phyloP scores from a whole-genome alignment of 352 stramenopile species.

The Phytophthora constricta region DNA sequence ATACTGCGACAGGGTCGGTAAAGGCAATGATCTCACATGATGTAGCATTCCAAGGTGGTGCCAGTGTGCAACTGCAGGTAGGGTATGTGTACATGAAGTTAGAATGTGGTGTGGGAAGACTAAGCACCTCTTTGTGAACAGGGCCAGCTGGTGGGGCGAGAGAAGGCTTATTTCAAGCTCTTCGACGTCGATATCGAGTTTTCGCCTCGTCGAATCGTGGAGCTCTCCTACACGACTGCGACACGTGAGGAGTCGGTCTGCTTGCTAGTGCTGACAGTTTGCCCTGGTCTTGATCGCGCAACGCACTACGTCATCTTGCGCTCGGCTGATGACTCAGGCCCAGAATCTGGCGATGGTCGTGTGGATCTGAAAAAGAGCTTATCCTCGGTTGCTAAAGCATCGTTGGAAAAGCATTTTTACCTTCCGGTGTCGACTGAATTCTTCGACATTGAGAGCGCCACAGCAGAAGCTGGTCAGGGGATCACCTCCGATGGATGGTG shows the following conservation, averaged over 20 bases:
- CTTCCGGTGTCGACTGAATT: slow-evolving; percentile 34
- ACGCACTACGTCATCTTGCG: slow-evolving; percentile 50
- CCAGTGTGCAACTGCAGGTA: slow-evolving; percentile 43
- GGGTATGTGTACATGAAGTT: neutral
- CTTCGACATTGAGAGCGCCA: slow-evolving; percentile 27
- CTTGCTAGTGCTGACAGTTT: slow-evolving; percentile 49
- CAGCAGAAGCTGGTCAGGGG: slow-evolving; percentile 20
- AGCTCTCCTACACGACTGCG: slow-evolving; percentile 49
- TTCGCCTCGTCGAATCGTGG: slow-evolving; percentile 39
- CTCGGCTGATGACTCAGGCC: slow-evolving; percentile 31
- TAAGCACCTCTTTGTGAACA: slow-evolving; percentile 13
- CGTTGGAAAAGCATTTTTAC: slow-evolving; percentile 47
- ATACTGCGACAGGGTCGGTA: slow-evolving; percentile 34
- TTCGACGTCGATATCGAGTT: slow-evolving; percentile 52
- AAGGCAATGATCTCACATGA: slow-evolving; percentile 34
- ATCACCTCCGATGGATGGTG: slow-evolving; percentile 36
- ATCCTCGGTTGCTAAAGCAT: slow-evolving; percentile 36
- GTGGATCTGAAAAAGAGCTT: slow-evolving; percentile 23
- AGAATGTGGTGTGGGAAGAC: neutral
- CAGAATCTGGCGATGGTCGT: slow-evolving; percentile 9
- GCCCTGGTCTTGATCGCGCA: slow-evolving; percentile 44
- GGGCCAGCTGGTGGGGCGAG: slow-evolving; percentile 36
- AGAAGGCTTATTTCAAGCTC: slow-evolving; percentile 54
- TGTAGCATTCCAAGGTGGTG: slow-evolving; percentile 44
- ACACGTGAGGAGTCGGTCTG: slow-evolving; percentile 36